Percentiles rank a stretch among this genome's conserved stretches.
phyloP scores from a whole-genome alignment of 352 stramenopile species.

The Phytophthora pini region DNA sequence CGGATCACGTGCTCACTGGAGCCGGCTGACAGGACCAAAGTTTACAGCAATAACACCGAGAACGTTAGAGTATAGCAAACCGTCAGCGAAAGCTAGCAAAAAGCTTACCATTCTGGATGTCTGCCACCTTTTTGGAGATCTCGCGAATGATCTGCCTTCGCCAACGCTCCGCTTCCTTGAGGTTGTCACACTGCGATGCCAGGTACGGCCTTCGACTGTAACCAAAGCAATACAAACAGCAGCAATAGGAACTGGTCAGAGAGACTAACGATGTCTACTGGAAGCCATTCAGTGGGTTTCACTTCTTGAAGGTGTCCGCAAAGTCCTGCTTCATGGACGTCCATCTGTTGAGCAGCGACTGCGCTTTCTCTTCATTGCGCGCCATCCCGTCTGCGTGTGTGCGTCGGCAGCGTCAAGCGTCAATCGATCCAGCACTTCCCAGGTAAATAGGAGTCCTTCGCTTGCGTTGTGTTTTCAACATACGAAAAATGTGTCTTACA shows the following conservation, averaged over 20 bases:
- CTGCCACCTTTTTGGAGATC: constrained; percentile 94
- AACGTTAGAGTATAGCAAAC: too few relatives aligned
- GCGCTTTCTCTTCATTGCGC: constrained; percentile 98
- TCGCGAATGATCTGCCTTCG: constrained; percentile 94
- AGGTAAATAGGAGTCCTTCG: too few relatives aligned
- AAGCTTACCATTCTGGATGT: constrained; percentile 95
- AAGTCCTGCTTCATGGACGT: constrained; percentile 96
- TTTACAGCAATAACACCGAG: too few relatives aligned
- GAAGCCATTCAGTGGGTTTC: constrained; percentile 7
- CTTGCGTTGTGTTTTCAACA: too few relatives aligned
- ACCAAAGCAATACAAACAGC: constrained; percentile 3
- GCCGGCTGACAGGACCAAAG: constrained; percentile 55
- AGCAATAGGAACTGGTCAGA: constrained; percentile 3
- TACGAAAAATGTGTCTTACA: too few relatives aligned
- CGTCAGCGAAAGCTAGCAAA: neutral
- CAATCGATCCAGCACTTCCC: neutral
- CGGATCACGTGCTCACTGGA: constrained; percentile 96
- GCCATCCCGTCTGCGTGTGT: constrained; percentile 82
- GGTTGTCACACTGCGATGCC: constrained; percentile 93
- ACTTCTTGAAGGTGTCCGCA: constrained; percentile 85
- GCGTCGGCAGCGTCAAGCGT: neutral
- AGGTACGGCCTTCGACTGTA: constrained; percentile 91
- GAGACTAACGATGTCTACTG: too few relatives aligned
- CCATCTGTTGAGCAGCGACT: constrained; percentile 99
- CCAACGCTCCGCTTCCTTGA: constrained; percentile 94